A percentile compares a stretch with the other conserved stretches of the same genome.
Evolutionary conservation across 2,329 filamentous ascomycete species (phyloP).

Genomic region (Microcyclosporella mali): DNA sequence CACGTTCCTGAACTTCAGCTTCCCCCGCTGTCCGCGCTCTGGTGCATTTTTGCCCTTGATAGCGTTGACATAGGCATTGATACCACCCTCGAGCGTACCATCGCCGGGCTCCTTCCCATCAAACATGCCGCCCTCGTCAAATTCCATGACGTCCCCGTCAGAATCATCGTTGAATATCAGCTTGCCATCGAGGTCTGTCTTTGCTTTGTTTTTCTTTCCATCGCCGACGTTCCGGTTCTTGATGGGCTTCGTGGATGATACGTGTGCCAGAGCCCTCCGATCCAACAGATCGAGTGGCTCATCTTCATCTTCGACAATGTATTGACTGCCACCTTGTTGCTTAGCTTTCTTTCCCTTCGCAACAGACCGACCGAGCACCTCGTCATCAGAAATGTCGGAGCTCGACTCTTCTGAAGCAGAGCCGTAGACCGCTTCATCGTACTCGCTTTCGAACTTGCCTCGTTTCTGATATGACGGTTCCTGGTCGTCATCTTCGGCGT

Average conservation of each 20-base stretch:
- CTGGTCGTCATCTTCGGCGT: conserved; percentile 51
- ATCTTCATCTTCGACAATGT: conserved; percentile 90
- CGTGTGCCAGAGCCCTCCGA: conserved; percentile 80
- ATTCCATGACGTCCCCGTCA: conserved; percentile 46
- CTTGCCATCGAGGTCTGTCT: conserved; percentile 71
- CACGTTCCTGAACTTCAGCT: conserved; percentile 54
- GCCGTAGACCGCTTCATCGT: conserved; percentile 92
- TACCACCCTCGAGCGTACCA: conserved; percentile 42
- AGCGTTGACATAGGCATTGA: conserved; percentile 57
- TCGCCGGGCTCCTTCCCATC: conserved; percentile 32
- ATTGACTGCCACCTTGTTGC: conserved; percentile 55
- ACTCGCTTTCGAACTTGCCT: conserved; percentile 79
- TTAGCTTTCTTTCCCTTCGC: conserved; percentile 53
- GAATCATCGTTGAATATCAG: conserved; percentile 59
- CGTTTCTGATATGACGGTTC: conserved; percentile 36
- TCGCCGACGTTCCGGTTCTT: conserved; percentile 48
- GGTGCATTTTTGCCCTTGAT: conserved; percentile 55
- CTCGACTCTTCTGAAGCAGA: conserved; percentile 46
- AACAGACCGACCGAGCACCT: conserved; percentile 45
- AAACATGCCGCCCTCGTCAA: conserved; percentile 50
- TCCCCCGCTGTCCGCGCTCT: conserved; percentile 53
- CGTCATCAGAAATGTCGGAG: conserved; percentile 58
- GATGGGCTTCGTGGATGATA: conserved; percentile 80
- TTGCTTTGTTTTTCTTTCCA: conserved; percentile 52
- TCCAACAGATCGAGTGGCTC: conserved; percentile 93